Conservation (phyloP, 768 basidiomycete genomes). For the Pleurotus salmoneostramineus region DNA sequence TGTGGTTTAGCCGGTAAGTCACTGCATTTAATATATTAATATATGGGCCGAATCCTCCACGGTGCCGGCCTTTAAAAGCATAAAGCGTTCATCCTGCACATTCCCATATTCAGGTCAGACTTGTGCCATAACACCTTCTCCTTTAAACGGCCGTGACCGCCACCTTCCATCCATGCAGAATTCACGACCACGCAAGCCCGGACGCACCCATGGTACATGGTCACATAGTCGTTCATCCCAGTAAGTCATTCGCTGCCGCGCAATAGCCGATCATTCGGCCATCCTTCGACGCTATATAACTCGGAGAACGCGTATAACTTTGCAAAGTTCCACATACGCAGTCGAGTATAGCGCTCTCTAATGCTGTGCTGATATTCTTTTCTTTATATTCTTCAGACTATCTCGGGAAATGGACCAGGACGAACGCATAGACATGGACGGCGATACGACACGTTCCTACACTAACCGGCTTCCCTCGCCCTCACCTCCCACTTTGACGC, state of each 20-base stretch:
- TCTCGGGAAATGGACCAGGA: not conserved
- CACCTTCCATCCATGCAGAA: not conserved
- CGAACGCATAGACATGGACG: not conserved
- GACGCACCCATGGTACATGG: not conserved
- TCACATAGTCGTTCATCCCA: not conserved
- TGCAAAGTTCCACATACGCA: not conserved
- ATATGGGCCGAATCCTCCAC: slow-evolving; percentile 8
- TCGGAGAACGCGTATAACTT: not conserved
- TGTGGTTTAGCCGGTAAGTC: slow-evolving; percentile 8
- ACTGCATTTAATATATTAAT: slow-evolving; percentile 7
- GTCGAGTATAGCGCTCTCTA: not conserved
- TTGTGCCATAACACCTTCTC: slow-evolving; percentile 6
- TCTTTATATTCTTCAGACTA: not conserved
- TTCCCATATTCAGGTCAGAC: slow-evolving; percentile 8
- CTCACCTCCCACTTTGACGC: not conserved
- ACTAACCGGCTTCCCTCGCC: not conserved
- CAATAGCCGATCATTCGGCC: not conserved
- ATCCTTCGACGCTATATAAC: not conserved
- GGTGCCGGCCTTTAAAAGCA: slow-evolving; percentile 9
- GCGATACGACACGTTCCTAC: not conserved
- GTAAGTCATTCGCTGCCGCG: not conserved
- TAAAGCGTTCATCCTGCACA: slow-evolving; percentile 6
- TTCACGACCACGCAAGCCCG: not conserved
- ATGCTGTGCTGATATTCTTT: not conserved
- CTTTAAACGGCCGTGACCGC: not conserved